Conservation (phyloP, 2,329 filamentous ascomycete species). For the Beauveria pseudobassiana region DNA sequence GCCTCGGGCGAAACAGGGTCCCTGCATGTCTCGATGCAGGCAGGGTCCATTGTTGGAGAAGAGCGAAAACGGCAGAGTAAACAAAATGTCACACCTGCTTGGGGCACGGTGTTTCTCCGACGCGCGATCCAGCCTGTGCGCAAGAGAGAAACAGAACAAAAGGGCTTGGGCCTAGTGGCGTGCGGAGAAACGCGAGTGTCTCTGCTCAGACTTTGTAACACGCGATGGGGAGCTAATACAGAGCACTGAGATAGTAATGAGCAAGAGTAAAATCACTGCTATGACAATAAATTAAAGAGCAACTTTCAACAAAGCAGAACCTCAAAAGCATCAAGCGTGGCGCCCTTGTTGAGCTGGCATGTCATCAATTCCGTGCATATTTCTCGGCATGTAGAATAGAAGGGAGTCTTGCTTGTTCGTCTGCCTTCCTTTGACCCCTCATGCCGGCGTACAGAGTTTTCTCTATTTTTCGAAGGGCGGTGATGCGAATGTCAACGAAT, state of each 20-base stretch:
- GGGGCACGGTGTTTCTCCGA: neutral
- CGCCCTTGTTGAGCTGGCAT: too few species aligned
- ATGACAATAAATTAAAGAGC: too few species aligned
- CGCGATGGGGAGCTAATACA: neutral
- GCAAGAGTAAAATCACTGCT: too few species aligned
- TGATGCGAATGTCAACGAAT: too few species aligned
- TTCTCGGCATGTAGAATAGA: too few species aligned
- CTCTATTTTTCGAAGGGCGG: too few species aligned
- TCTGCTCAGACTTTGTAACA: neutral
- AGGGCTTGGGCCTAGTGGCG: neutral
- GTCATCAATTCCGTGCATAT: too few species aligned
- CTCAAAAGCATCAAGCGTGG: too few species aligned
- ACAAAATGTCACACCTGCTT: neutral
- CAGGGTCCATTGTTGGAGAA: neutral
- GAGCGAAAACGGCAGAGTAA: neutral
- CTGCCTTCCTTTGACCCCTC: too few species aligned
- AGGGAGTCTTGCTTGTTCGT: too few species aligned
- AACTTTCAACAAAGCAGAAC: too few species aligned
- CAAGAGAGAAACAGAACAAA: neutral
- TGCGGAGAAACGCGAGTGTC: neutral
- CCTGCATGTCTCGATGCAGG: neutral
- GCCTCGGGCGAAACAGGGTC: slow-evolving; percentile 2
- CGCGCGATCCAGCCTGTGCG: slow-evolving; percentile 2
- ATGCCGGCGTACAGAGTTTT: too few species aligned
- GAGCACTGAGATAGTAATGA: neutral